Base-by-base conservation (phyloP, 2,329 filamentous ascomycete genomes). In the Stagonosporopsis cucurbitacearum region DNA sequence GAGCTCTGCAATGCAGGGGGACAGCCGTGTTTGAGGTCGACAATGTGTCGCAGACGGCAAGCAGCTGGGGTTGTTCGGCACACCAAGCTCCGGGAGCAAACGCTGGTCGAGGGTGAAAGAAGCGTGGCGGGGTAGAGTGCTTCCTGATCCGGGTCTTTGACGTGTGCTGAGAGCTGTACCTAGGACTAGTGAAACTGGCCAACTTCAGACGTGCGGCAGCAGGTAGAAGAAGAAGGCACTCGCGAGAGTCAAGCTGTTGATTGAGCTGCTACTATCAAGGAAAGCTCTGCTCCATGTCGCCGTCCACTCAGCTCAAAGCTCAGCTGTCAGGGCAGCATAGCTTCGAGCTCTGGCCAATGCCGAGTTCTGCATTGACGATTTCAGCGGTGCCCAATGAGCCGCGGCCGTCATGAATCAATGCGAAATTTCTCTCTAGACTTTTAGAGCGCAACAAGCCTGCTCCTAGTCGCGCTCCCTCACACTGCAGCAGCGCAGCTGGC, bases 401-500 rank as follows among this genome's bases (percentile, higher is more conserved):
- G 50, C 56, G 56, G 56, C 54, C 54, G 44, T 44, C 49, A 57
- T 57, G 54, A 52, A 17, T 57, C 54, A 55, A 57, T 57, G 48
- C 43, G 37, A 57, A 57, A 57, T 52, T 57, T 57, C 43, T 43
- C 48, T 48, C 48, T 52, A 50, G 36, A 55, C 48, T 48, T 48
- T 43, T 52, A 50, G 36, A 55, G 41, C 52, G 41, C 35, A 55
- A 55, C 53, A 55, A 50, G 53, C 53, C 47, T 55, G 47, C 39
- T 55, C 53, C 53, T 55, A 50, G 53, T 46, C 47, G 47, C 46
- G 36, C 42, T 46, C 41, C 42, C 47, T 48, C 47, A 55, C 33
- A 17, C 36, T 40, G n/a, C n/a, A n/a, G n/a, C 46, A 42, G n/a
- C n/a, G n/a, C n/a, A 42, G 41, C 53, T 55, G 53, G 46, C 53